phyloP scores from a whole-genome alignment of 495 filamentous ascomycete species.

The Penicillium cosmopolitanum region DNA sequence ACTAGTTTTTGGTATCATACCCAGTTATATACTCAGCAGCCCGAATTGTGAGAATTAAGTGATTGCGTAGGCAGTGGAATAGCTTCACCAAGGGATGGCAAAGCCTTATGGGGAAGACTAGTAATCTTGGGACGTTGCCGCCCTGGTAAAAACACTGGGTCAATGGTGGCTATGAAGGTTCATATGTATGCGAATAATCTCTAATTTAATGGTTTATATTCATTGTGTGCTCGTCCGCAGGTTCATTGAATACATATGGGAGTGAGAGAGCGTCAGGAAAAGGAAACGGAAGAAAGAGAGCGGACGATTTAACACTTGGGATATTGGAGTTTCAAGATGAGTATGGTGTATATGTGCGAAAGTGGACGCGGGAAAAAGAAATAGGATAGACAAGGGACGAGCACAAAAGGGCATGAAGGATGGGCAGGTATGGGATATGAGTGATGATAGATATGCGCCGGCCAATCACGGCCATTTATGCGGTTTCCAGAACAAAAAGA shows the following conservation, averaged over 20 bases:
- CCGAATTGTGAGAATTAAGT: too few species aligned
- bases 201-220: slow-evolving; percentile 32
- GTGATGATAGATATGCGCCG: slow-evolving; percentile 34
- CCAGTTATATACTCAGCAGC: too few species aligned
- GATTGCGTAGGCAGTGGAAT: too few species aligned
- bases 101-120: too few species aligned
- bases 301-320: slow-evolving; percentile 25
- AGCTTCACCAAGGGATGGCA: too few species aligned
- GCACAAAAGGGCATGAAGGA: slow-evolving; percentile 3
- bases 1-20: too few species aligned
- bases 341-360: slow-evolving; percentile 26
- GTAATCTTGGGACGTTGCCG: too few species aligned
- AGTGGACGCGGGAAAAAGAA: slow-evolving; percentile 8
- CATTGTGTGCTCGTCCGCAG: slow-evolving; percentile 31
- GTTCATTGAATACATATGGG: slow-evolving; percentile 26
- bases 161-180: too few species aligned
- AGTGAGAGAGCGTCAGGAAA: slow-evolving; percentile 20
- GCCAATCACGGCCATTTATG: slow-evolving; percentile 32
- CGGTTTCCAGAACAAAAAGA: slow-evolving; percentile 26
- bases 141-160: too few species aligned
- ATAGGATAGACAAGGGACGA: slow-evolving; percentile 5
- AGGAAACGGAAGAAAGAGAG: slow-evolving; percentile 17
- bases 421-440: slow-evolving; percentile 21
- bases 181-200: neutral
- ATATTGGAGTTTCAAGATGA: slow-evolving; percentile 9